Base-by-base conservation (phyloP, 2,329 filamentous ascomycete genomes). In the Chaetomiaceae sp. region DNA sequence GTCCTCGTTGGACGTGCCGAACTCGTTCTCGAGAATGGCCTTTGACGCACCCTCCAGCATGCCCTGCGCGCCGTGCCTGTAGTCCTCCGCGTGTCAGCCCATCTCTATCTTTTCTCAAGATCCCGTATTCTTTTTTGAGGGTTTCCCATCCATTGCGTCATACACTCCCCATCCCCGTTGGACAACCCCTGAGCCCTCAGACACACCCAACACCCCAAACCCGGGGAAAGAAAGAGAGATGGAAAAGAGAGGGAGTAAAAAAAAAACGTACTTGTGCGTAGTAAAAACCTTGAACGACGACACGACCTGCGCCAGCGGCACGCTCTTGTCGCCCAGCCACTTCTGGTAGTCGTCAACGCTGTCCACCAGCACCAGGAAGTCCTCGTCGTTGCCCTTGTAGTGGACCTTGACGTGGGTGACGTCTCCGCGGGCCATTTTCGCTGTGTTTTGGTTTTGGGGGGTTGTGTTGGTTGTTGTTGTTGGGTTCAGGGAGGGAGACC, bases 281-380 rank as follows among this genome's bases (percentile, higher is more conserved):
- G 86, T 75, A 65, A 96, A 95, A 65, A 99, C 77, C 78, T 95
- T 88, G 78, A 89, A 97, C 7, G 86, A 79, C 52, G 85, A 89
- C 50, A 97, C 79, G 50, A 99, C 91, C 63, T 96, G 84, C 1
- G 87, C 79, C 42, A 97, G 73, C 33, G 93, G 87, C 25, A 93
- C 74, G 25, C 79, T 84, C 66, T 81, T 83, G 75, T 97, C 92
- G 4, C 67, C 73, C 75, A 84, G 82, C 92, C 92, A 97, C 69
- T 92, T 84, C 70, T 87, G 76, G 63, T 89, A 83, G 43, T 78
- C 75, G 54, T 87, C 72, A 48, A 68, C 59, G 59, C 81, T 78
- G 57, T 83, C 79, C 44, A 83, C 66, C 60, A 83, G 81, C 67
- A 82, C 67, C 64, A 82, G 64, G 63, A 78, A 83, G 67, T 82